Conservation (phyloP, 208 protist species). For the Leishmania gerbilli region DNA sequence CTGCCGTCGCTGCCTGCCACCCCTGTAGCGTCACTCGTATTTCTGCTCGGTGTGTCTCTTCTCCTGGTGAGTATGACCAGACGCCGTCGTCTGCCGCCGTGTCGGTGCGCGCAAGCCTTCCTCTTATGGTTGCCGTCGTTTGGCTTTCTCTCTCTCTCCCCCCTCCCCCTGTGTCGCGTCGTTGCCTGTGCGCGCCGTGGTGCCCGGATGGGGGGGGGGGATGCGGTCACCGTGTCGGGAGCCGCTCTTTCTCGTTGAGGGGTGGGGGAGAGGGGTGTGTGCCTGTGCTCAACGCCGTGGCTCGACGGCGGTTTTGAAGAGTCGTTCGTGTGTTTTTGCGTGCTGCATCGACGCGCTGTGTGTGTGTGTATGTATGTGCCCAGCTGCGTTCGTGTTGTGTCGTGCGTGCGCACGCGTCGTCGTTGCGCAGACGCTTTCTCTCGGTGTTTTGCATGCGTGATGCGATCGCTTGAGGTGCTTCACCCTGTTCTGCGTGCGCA, state of each 20-base stretch:
- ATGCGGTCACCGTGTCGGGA: background rate
- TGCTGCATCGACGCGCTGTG: conserved; percentile 5
- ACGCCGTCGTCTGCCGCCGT: background rate
- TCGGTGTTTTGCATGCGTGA: background rate
- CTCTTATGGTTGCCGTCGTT: no score
- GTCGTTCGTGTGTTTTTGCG: background rate
- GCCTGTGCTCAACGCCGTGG: background rate
- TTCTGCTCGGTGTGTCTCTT: no score
- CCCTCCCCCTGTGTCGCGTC: background rate
- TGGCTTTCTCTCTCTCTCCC: background rate
- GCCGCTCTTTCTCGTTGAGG: background rate
- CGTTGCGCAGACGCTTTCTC: background rate
- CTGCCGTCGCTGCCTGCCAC: background rate
- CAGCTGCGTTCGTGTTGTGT: background rate
- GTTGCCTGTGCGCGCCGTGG: no score
- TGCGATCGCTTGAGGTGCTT: background rate
- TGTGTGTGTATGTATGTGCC: conserved; percentile 17
- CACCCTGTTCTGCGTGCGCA: no score
- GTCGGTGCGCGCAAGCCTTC: background rate
- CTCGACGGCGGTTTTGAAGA: background rate
- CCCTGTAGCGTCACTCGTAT: no score
- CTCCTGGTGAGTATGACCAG: no score
- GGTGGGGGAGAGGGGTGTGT: background rate
- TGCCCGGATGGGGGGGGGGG: no score
- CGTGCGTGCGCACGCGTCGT: background rate